phyloP scores from a whole-genome alignment of 2,329 filamentous ascomycete species.

The Fusarium algeriense region DNA sequence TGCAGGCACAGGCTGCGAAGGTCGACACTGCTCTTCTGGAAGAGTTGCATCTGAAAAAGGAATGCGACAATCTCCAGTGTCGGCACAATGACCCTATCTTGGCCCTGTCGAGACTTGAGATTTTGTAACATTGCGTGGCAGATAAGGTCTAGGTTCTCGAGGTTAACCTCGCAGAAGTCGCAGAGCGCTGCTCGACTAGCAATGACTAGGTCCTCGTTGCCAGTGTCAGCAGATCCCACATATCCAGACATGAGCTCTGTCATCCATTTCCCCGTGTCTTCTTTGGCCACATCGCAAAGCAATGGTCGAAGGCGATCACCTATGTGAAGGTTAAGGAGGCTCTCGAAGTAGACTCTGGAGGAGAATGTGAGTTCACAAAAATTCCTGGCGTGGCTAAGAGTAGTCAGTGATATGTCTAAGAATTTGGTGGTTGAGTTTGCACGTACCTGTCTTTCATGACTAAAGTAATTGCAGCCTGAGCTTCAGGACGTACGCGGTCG shows the following conservation, averaged over 20 bases:
- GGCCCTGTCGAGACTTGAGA: constrained; percentile 63
- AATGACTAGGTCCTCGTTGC: constrained; percentile 80
- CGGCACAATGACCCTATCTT: constrained; percentile 80
- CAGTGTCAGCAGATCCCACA: constrained; percentile 80
- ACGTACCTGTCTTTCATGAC: constrained; percentile 61
- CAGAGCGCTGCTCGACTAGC: constrained; percentile 75
- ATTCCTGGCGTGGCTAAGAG: constrained; percentile 49
- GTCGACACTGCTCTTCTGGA: constrained; percentile 57
- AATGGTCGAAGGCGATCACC: constrained; percentile 52
- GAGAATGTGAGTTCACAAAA: constrained; percentile 64
- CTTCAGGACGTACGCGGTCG: constrained; percentile 82
- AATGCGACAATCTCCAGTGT: constrained; percentile 83
- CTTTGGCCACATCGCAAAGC: constrained; percentile 53
- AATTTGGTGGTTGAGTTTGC: neutral
- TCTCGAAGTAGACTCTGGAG: constrained; percentile 69
- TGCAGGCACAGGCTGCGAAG: constrained; percentile 73
- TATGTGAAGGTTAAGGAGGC: constrained; percentile 63
- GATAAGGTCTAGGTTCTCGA: constrained; percentile 57
- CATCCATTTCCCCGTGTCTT: constrained; percentile 57
- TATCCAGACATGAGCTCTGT: constrained; percentile 72
- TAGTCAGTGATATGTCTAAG: constrained; percentile 40
- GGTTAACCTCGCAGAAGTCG: constrained; percentile 61
- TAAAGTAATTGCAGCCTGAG: constrained; percentile 66
- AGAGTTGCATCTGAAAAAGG: constrained; percentile 73
- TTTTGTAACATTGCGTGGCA: constrained; percentile 66